phyloP scores from a whole-genome alignment of 768 basidiomycete species.

The Trametes villosa region DNA sequence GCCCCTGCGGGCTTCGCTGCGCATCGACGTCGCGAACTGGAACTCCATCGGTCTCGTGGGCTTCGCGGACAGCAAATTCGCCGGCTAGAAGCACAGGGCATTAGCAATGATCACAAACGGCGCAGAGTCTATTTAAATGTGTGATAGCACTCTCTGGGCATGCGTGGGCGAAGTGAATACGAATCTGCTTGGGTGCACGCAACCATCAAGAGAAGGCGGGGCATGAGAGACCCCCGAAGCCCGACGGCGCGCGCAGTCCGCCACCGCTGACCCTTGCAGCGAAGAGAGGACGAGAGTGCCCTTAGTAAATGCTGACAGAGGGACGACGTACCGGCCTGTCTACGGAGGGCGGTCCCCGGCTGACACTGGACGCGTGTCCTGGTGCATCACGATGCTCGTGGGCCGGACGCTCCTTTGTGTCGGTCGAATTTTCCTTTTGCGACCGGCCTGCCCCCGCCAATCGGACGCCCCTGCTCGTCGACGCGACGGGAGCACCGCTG shows the following conservation, averaged over 20 bases:
- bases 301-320: constrained; percentile 7
- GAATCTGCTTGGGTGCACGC: not conserved
- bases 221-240: not conserved
- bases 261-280: not conserved
- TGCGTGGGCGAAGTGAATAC: not conserved
- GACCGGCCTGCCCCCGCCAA: constrained; percentile 23
- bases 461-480: constrained; percentile 15
- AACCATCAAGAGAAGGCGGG: constrained; percentile 12
- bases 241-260: not conserved
- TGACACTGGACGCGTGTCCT: constrained; percentile 1
- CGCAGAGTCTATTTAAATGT: constrained; percentile 13
- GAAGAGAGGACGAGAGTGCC: not conserved
- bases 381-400: constrained; percentile 3
- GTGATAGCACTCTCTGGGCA: constrained; percentile 1
- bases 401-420: constrained; percentile 13
- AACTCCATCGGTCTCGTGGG: constrained; percentile 49
- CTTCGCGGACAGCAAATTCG: constrained; percentile 29
- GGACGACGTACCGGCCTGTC: constrained; percentile 23
- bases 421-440: constrained; percentile 16
- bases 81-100: constrained; percentile 17
- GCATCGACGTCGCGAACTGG: constrained; percentile 55
- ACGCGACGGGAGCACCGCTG: constrained; percentile 3
- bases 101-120: constrained; percentile 9
- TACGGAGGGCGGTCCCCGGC: constrained; percentile 2
- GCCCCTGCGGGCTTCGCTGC: constrained; percentile 51